Conservation (phyloP, 345 rosid genomes). For the Citropsis articulata region DNA sequence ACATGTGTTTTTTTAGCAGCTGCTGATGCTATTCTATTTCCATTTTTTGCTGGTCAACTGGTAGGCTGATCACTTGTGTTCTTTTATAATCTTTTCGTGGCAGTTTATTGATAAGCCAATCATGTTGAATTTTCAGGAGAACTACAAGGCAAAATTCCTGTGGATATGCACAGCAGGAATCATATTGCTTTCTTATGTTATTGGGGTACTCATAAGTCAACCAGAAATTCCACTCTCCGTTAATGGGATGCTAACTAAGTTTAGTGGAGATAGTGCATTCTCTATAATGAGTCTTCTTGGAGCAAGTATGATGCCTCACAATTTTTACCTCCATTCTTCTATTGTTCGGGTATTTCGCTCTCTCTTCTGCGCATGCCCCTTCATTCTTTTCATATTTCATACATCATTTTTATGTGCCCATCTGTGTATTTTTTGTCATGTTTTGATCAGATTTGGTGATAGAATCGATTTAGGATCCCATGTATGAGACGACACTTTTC, state of each 20-base stretch:
- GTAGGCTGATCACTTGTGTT: constrained; percentile 34
- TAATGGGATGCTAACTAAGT: constrained; percentile 52
- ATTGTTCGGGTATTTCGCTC: constrained; percentile 60
- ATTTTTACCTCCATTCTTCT: constrained; percentile 93
- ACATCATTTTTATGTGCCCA: not conserved
- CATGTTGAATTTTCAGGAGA: constrained; percentile 55
- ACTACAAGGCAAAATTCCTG: constrained; percentile 49
- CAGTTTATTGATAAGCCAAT: constrained; percentile 10
- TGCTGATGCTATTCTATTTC: constrained; percentile 77
- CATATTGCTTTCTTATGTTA: constrained; percentile 54
- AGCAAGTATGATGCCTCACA: constrained; percentile 94
- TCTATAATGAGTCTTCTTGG: constrained; percentile 97
- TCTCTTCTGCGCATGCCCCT: not conserved
- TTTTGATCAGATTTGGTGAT: not conserved
- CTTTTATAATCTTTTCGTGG: not conserved
- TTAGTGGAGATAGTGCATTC: constrained; percentile 73
- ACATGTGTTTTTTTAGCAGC: constrained; percentile 84
- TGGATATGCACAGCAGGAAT: constrained; percentile 56
- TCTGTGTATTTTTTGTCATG: not conserved
- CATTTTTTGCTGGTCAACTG: constrained; percentile 69
- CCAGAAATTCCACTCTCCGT: constrained; percentile 66
- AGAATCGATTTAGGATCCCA: not conserved
- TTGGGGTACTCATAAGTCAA: constrained; percentile 74
- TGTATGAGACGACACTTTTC: not conserved
- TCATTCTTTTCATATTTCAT: not conserved